phyloP scores from a whole-genome alignment of 2,329 filamentous ascomycete species.

The Colletotrichum spinosum region DNA sequence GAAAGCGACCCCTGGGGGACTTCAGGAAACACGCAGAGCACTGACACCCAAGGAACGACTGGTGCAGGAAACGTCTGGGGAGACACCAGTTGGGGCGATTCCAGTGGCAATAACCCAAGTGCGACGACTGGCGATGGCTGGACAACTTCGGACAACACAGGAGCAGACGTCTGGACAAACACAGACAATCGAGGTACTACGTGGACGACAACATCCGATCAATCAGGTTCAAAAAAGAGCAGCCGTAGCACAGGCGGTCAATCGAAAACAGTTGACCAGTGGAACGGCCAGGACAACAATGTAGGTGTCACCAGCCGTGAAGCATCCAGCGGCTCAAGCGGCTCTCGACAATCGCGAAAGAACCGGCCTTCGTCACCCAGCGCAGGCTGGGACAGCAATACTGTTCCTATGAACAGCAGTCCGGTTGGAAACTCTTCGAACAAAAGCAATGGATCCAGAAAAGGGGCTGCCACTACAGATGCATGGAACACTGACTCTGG shows the following conservation, averaged over 20 bases:
- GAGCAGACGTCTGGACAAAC: slow-evolving; percentile 14
- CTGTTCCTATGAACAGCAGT: slow-evolving; percentile 32
- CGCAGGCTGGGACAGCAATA: slow-evolving; percentile 36
- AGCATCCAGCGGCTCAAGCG: slow-evolving; percentile 19
- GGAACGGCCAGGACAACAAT: slow-evolving; percentile 34
- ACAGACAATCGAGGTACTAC: slow-evolving; percentile 8
- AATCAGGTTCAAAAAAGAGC: slow-evolving; percentile 30
- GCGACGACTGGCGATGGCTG: slow-evolving; percentile 12
- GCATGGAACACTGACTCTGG: slow-evolving; percentile 5
- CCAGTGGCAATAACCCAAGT: slow-evolving; percentile 13
- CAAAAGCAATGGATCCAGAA: slow-evolving; percentile 28
- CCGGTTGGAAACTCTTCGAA: slow-evolving; percentile 18
- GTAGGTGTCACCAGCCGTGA: slow-evolving; percentile 23
- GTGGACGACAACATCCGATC: slow-evolving; percentile 26
- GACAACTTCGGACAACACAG: slow-evolving; percentile 2
- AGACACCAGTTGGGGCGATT: slow-evolving; percentile 17
- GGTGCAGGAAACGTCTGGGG: slow-evolving; percentile 15
- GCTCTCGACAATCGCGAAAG: slow-evolving; percentile 18
- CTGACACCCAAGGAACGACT: background rate
- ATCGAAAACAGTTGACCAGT: slow-evolving; percentile 4
- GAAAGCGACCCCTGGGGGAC: slow-evolving; percentile 24
- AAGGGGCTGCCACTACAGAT: slow-evolving; percentile 13
- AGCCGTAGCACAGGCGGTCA: slow-evolving; percentile 21
- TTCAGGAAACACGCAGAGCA: slow-evolving; percentile 14
- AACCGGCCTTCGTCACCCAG: slow-evolving; percentile 14